Conservation (phyloP, 192 early-diverging fungal genomes). For the Umbelopsis sp. region DNA sequence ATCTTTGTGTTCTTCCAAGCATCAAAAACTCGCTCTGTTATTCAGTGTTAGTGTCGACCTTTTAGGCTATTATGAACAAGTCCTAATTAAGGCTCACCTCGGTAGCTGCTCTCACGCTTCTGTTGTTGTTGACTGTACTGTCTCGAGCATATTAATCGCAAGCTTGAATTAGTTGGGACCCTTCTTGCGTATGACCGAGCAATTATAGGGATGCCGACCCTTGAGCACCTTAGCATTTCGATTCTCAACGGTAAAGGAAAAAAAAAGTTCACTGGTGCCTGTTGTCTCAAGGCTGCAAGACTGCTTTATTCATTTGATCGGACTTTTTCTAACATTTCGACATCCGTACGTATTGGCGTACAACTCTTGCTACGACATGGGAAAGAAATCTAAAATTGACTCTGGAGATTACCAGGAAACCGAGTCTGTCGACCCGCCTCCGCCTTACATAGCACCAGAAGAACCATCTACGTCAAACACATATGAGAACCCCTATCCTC, state of each 20-base stretch:
- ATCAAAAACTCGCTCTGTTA: too few species aligned
- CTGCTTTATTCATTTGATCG: too few species aligned
- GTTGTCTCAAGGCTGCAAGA: too few species aligned
- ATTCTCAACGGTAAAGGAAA: too few species aligned
- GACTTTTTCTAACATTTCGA: too few species aligned
- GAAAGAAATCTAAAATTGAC: constrained; percentile 16
- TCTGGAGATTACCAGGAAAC: constrained; percentile 1
- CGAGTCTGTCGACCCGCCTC: background rate
- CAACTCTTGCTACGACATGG: background rate
- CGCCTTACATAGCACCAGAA: background rate
- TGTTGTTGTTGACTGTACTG: constrained; percentile 15
- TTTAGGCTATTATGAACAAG: background rate
- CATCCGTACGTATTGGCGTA: background rate
- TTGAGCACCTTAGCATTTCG: too few species aligned
- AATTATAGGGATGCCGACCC: too few species aligned
- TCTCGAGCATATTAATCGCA: background rate
- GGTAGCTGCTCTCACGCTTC: background rate
- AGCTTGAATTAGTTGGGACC: background rate
- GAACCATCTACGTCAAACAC: background rate
- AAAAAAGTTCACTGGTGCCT: too few species aligned
- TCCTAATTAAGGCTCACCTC: background rate
- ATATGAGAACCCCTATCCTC: constrained; percentile 9
- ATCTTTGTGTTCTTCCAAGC: constrained; percentile 54
- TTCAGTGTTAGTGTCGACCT: background rate
- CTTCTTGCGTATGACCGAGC: background rate